phyloP scores from a whole-genome alignment of 2,329 filamentous ascomycete genomes.

The Mycosphaerelloides madeirae region DNA sequence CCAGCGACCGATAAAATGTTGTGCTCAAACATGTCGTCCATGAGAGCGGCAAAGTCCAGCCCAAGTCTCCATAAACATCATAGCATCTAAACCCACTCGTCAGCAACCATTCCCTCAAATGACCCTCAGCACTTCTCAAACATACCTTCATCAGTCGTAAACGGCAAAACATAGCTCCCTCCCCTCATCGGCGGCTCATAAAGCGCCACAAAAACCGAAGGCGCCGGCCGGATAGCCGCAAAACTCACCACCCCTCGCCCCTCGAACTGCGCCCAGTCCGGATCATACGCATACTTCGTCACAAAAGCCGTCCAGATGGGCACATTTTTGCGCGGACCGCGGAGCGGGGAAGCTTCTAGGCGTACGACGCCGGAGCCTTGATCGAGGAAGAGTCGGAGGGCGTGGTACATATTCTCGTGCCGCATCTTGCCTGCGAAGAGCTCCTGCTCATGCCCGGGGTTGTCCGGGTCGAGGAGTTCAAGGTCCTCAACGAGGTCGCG shows the following conservation, averaged over 20 bases:
- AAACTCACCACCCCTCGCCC: conserved; percentile 34
- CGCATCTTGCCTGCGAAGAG: conserved; percentile 51
- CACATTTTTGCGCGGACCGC: conserved; percentile 49
- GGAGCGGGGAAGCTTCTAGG: conserved; percentile 52
- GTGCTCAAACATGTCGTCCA: conserved; percentile 1
- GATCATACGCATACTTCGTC: conserved; percentile 38
- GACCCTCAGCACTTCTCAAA: neutral
- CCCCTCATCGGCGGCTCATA: conserved; percentile 40
- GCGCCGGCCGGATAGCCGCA: conserved; percentile 48
- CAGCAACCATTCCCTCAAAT: conserved; percentile 1
- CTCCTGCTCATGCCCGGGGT: conserved; percentile 38
- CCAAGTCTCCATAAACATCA: conserved; percentile 25
- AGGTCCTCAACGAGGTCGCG: conserved; percentile 42
- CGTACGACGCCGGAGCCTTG: conserved; percentile 48
- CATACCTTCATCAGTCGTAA: conserved; percentile 24
- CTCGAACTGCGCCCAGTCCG: conserved; percentile 45
- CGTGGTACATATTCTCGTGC: conserved; percentile 50
- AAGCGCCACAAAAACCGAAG: conserved; percentile 50
- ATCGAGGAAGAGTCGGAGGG: conserved; percentile 53
- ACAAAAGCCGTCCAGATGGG: conserved; percentile 60
- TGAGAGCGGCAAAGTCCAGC: conserved; percentile 9
- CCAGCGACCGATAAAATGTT: neutral
- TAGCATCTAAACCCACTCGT: conserved; percentile 16
- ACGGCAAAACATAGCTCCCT: conserved; percentile 24
- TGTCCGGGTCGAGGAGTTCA: conserved; percentile 36